Base-by-base conservation (phyloP, 345 rosid species). In the Kandelia obovata region DNA sequence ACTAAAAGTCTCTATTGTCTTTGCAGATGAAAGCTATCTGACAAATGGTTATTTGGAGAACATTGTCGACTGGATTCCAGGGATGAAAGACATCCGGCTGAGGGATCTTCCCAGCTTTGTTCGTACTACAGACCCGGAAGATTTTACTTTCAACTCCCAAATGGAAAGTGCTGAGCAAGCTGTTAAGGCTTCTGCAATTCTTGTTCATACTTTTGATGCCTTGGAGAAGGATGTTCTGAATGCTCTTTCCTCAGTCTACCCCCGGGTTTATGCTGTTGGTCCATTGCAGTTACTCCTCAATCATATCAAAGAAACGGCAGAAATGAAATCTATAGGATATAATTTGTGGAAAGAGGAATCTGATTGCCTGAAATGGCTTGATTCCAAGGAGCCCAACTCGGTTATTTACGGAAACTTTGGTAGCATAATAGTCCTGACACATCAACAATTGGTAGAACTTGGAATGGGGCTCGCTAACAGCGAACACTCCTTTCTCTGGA, bases 1-100 rank as follows among this genome's bases (percentile, higher is more conserved):
- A 1, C 13, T 39, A 32, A 32, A 32, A 32, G 23, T 26, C 0
- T 43, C 5, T 26, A 9, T 2, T 67, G 20, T 10, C 5, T n/a
- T 46, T 11, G 20, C 65, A 69, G 72, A 60, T 47, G 46, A 47
- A 16, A 69, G 59, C 65, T 69, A 59, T 59, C 39, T 51, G 27
- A 65, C 20, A 16, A 65, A 52, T 51, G 69, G 59, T 6, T 65
- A 28, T 23, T 27, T 52, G 69, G 69, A 65, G n/a, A 52, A 27
- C 16, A 10, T 53, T 1, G 25, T 65, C 1, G 69, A 65, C 47
- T 65, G 31, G 35, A 65, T 65, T 28, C 58, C 69, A 1, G 59
- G 69, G 1, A 46, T 51, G 69, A 51, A 51, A 28, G 34, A 15
- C 5, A 52, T 65, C 23, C 60, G 58, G 19, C 39, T 65, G 7